These are phyloP conservation scores for Chalaropsis thielavioides DNA, from an alignment of 2,329 filamentous ascomycete genomes.

Conservation along the genomic window DNA sequence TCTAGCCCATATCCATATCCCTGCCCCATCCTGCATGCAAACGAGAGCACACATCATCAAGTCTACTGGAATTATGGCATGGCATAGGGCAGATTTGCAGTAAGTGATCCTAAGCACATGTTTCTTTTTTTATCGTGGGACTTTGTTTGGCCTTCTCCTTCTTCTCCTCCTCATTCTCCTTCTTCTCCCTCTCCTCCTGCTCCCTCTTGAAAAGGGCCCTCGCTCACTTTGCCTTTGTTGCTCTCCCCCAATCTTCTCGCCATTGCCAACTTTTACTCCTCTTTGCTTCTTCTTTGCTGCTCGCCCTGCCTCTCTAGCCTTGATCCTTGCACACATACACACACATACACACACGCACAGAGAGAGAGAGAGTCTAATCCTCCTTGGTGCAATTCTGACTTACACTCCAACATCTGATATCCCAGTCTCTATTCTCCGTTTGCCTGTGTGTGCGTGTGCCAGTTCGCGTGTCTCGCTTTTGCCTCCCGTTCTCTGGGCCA, in stretches of 20 bases:
- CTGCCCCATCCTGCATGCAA: not conserved
- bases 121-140: not conserved
- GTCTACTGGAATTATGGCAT: not conserved
- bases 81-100: not conserved
- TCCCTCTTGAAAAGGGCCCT: not conserved
- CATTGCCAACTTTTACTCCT: not conserved
- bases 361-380: not conserved
- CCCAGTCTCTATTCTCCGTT: not conserved
- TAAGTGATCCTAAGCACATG: not conserved
- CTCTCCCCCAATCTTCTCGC: too few species aligned
- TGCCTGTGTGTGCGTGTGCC: not conserved
- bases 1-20: not conserved
- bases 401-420: conserved; percentile 2
- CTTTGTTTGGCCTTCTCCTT: not conserved
- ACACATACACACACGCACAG: too few species aligned
- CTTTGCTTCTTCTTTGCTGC: not conserved
- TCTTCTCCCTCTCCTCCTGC: not conserved
- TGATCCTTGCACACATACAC: conserved; percentile 2
- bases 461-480: not conserved
- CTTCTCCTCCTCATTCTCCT: not conserved
- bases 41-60: conserved; percentile 6
- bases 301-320: not conserved
- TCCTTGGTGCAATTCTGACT: conserved; percentile 2
- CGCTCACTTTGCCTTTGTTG: not conserved
- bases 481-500: not conserved